A percentile compares a stretch with the other conserved stretches of the same genome.
Evolutionary conservation across 208 protist species (phyloP).

Genomic region (Leishmania martiniquensis): DNA sequence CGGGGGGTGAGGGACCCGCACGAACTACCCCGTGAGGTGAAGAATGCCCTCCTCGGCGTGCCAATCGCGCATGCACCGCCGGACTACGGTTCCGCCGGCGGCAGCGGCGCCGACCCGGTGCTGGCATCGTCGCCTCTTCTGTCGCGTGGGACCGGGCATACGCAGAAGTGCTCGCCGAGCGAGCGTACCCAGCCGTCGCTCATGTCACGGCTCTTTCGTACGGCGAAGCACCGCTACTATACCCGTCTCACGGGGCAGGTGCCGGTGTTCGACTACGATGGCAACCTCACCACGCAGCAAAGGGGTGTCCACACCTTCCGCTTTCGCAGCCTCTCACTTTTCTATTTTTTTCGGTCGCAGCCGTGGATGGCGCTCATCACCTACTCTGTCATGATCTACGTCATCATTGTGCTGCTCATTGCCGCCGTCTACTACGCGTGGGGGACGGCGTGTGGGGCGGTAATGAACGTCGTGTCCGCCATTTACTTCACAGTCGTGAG

Average conservation of each 20-base stretch:
- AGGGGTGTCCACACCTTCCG: constrained; percentile 70
- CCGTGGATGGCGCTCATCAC: constrained; percentile 60
- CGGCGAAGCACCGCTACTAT: constrained; percentile 8
- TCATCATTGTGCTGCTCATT: constrained; percentile 62
- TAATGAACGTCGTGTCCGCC: constrained; percentile 40
- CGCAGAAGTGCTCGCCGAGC: too few species aligned
- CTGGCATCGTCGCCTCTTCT: background rate
- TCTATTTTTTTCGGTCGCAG: constrained; percentile 68
- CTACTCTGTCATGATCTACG: constrained; percentile 68
- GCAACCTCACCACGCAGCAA: constrained; percentile 55
- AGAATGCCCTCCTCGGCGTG: constrained; percentile 33
- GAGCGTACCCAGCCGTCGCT: background rate
- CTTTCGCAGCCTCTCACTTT: constrained; percentile 69
- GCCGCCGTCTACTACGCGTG: constrained; percentile 59
- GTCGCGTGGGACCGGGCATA: background rate
- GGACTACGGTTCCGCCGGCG: constrained; percentile 23
- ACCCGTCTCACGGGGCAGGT: constrained; percentile 28
- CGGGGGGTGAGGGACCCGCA: constrained; percentile 22
- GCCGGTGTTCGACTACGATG: constrained; percentile 75
- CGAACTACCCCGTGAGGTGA: constrained; percentile 43
- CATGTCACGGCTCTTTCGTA: constrained; percentile 14
- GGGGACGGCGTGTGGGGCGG: constrained; percentile 59
- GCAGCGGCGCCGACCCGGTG: background rate
- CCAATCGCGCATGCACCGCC: background rate
- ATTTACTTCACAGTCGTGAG: constrained; percentile 87